These are phyloP conservation scores for Xylariaceae sp. DNA, from an alignment of 2,329 filamentous ascomycete genomes.

Conservation along the genomic window DNA sequence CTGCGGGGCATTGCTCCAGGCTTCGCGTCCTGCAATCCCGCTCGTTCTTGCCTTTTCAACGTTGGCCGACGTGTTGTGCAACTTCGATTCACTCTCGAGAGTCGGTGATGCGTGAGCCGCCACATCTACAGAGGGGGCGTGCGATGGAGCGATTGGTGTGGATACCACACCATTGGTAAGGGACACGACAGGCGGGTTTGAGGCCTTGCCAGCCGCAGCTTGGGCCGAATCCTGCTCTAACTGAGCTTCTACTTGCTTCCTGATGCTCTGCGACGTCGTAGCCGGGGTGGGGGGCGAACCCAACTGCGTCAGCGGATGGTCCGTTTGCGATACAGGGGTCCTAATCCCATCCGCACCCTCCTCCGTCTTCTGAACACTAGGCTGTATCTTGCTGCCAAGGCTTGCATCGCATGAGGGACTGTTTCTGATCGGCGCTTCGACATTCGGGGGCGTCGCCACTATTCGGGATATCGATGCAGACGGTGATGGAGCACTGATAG, in stretches of 20 bases:
- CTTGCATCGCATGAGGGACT: constrained; percentile 65
- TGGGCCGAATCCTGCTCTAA: constrained; percentile 14
- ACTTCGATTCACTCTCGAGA: too few species aligned
- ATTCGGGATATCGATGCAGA: constrained; percentile 67
- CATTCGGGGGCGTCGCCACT: constrained; percentile 63
- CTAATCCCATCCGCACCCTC: constrained; percentile 2
- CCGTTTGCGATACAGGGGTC: constrained; percentile 18
- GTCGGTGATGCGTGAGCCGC: neutral
- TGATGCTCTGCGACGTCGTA: constrained; percentile 17
- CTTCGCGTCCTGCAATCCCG: too few species aligned
- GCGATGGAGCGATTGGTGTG: neutral
- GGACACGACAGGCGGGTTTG: constrained; percentile 2
- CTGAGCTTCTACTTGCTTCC: constrained; percentile 18
- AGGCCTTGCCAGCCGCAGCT: constrained; percentile 3
- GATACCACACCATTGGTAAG: neutral
- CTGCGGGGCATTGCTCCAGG: too few species aligned
- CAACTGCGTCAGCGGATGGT: constrained; percentile 13
- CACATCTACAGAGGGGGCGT: neutral
- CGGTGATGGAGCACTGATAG: constrained; percentile 45
- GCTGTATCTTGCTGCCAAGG: constrained; percentile 43
- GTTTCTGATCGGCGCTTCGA: constrained; percentile 65
- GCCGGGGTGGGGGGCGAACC: constrained; percentile 1
- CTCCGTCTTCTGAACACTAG: constrained; percentile 2
- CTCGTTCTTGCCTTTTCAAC: too few species aligned
- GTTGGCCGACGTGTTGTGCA: too few species aligned